These are phyloP conservation scores for Quaeritorhiza haematococci DNA, from an alignment of 371 early-diverging fungal genomes.

Conservation along the genomic window DNA sequence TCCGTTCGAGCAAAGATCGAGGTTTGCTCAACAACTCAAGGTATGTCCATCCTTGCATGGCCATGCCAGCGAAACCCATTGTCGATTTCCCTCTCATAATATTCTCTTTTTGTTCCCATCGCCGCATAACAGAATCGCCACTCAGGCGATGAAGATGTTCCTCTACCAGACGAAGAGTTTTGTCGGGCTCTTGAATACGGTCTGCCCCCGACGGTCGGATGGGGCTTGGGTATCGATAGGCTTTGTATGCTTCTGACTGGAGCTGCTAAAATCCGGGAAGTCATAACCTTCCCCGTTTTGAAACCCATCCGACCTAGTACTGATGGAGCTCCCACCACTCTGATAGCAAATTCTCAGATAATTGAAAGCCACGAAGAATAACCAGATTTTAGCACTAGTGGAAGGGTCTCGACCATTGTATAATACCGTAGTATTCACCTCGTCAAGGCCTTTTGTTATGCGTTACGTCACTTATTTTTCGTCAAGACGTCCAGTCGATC, in stretches of 20 bases:
- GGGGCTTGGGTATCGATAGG: slow-evolving; percentile 98
- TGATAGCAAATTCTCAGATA: too few relatives aligned
- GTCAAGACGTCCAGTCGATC: too few relatives aligned
- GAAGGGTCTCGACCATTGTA: too few relatives aligned
- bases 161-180: slow-evolving; percentile 77
- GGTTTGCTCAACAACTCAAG: slow-evolving; percentile 69
- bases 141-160: slow-evolving; percentile 81
- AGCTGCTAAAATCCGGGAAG: slow-evolving; percentile 83
- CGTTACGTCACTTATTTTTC: too few relatives aligned
- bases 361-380: too few relatives aligned
- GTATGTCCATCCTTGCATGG: neutral
- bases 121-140: slow-evolving; percentile 43
- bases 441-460: too few relatives aligned
- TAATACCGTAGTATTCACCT: too few relatives aligned
- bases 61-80: neutral
- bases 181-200: slow-evolving; percentile 91
- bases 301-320: too few relatives aligned
- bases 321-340: too few relatives aligned
- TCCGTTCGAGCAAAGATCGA: slow-evolving; percentile 89
- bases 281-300: slow-evolving; percentile 83
- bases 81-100: neutral
- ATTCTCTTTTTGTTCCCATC: neutral
- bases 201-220: slow-evolving; percentile 96
- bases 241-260: slow-evolving; percentile 85
- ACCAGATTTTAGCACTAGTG: too few relatives aligned